Evolutionary conservation across 2,329 filamentous ascomycete genomes (phyloP).

Genomic region (Hymenoscyphus fructigenus): DNA sequence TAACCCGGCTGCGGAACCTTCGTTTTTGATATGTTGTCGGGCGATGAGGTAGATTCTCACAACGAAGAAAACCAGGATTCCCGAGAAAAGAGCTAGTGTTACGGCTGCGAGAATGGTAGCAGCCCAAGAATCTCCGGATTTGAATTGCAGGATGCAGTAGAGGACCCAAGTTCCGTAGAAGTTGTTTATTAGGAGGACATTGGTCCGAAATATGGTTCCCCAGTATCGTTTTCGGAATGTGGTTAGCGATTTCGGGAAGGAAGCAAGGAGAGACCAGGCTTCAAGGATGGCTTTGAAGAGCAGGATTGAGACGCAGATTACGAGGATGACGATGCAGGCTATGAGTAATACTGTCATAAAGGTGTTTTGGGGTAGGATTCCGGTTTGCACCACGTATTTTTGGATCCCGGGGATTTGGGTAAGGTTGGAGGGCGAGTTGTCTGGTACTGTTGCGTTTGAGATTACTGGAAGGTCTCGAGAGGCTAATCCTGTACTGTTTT

Average conservation of each 20-base stretch:
- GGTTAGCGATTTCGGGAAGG: constrained; percentile 74
- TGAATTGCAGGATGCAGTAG: constrained; percentile 96
- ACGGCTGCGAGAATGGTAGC: constrained; percentile 80
- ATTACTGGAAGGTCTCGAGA: constrained; percentile 12
- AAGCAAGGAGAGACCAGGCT: constrained; percentile 81
- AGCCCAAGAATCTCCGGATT: constrained; percentile 88
- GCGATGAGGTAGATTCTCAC: constrained; percentile 80
- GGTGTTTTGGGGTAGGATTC: constrained; percentile 82
- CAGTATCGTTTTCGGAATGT: constrained; percentile 96
- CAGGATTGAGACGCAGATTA: constrained; percentile 81
- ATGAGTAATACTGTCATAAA: constrained; percentile 94
- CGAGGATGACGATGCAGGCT: constrained; percentile 81
- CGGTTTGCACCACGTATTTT: constrained; percentile 77
- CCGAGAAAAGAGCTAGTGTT: constrained; percentile 79
- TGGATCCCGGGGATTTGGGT: constrained; percentile 61
- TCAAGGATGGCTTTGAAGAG: constrained; percentile 90
- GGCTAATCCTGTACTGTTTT: constrained; percentile 33
- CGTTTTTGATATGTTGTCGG: constrained; percentile 66
- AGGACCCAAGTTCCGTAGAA: constrained; percentile 94
- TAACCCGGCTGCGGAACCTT: constrained; percentile 70
- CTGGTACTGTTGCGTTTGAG: constrained; percentile 51
- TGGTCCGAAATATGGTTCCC: constrained; percentile 82
- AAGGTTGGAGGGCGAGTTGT: not conserved
- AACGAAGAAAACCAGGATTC: constrained; percentile 76
- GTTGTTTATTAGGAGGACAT: constrained; percentile 85